Conservation (phyloP, 176 grass and related monocot species). For the Oryza brachyantha region DNA sequence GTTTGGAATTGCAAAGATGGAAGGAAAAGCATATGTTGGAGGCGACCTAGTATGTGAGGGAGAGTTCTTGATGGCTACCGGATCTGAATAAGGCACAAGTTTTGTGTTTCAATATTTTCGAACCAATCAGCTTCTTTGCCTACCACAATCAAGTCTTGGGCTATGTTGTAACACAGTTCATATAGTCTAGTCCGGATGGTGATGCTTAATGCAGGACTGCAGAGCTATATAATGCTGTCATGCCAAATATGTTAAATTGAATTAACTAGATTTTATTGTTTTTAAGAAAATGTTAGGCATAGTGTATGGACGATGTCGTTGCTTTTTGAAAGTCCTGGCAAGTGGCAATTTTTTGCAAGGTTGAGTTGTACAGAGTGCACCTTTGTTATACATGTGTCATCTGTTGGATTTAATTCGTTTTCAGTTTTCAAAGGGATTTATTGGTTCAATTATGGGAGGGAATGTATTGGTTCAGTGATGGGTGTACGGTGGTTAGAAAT, state of each 20-base stretch:
- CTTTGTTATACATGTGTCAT: not conserved
- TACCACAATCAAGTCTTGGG: not conserved
- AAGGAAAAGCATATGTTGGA: constrained; percentile 95
- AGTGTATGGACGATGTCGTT: not conserved
- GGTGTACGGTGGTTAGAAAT: no score
- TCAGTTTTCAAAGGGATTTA: not conserved
- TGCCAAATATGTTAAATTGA: not conserved
- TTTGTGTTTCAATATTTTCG: not conserved
- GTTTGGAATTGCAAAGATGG: constrained; percentile 94
- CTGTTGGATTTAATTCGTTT: not conserved
- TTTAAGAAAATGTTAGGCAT: no score
- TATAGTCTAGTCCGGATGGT: not conserved
- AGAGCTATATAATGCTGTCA: not conserved
- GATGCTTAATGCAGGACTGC: not conserved
- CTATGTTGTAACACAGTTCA: not conserved
- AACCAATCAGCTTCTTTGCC: not conserved
- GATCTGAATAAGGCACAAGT: constrained; percentile 20
- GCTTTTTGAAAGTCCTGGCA: not conserved
- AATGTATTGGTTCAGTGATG: not conserved
- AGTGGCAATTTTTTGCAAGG: not conserved
- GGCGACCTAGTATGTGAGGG: constrained; percentile 85
- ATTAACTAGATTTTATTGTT: no score
- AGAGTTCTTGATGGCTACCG: constrained; percentile 75
- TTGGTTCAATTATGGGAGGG: not conserved
- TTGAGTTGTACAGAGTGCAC: not conserved